phyloP scores from a whole-genome alignment of 192 early-diverging fungal genomes.

The Entrophospora sp. region DNA sequence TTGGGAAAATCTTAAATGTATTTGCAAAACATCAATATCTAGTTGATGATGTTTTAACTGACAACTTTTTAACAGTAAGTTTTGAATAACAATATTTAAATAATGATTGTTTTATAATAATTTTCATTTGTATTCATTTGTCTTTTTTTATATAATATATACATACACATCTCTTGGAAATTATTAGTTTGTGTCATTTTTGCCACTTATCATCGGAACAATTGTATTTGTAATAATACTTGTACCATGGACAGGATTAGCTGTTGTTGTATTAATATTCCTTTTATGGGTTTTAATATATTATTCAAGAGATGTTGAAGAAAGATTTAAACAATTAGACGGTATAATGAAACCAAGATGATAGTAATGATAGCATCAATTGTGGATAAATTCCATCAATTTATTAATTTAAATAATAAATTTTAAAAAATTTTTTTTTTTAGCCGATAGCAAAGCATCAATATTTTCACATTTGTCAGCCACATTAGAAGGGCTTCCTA shows the following conservation, averaged over 20 bases:
- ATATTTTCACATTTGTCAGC: conserved; percentile 66
- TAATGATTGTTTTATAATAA: background rate
- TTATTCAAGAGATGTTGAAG: conserved; percentile 35
- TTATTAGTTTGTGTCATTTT: conserved; percentile 26
- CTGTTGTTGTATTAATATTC: conserved; percentile 34
- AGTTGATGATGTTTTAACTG: conserved; percentile 32
- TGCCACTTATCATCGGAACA: conserved; percentile 38
- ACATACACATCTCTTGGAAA: too few relatives aligned
- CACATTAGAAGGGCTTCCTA: conserved; percentile 62
- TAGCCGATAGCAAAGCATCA: conserved; percentile 53
- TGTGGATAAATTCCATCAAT: too few relatives aligned
- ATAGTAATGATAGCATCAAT: too few relatives aligned
- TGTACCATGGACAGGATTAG: conserved; percentile 53
- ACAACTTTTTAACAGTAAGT: conserved; percentile 25
- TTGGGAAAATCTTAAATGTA: conserved; percentile 60
- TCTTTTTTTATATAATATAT: background rate
- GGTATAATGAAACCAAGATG: too few relatives aligned
- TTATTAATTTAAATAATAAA: too few relatives aligned
- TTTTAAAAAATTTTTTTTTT: background rate
- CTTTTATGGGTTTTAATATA: conserved; percentile 37
- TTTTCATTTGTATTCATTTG: background rate
- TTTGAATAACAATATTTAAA: too few relatives aligned
- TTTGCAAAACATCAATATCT: conserved; percentile 38
- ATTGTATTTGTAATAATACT: conserved; percentile 49
- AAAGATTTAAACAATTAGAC: conserved; percentile 50